Evolutionary conservation across 805 yeast genomes (phyloP).

Genomic region (Cyberlindnera euphorbiiphila): DNA sequence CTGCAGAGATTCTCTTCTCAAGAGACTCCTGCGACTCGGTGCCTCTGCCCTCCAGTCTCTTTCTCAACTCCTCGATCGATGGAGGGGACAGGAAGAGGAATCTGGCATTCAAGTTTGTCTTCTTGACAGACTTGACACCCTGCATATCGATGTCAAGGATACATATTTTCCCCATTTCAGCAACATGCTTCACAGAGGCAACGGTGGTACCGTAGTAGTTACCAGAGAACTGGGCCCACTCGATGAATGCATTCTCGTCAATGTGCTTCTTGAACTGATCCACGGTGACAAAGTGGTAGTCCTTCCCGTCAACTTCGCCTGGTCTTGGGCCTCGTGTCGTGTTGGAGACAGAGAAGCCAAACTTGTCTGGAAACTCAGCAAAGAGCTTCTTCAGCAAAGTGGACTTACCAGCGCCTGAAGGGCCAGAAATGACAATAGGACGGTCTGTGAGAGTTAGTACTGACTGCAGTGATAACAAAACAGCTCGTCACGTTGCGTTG

Average conservation of each 20-base stretch:
- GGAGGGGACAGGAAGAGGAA: slow-evolving; percentile 92
- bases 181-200: slow-evolving; percentile 67
- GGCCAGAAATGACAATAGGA: slow-evolving; percentile 95
- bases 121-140: slow-evolving; percentile 91
- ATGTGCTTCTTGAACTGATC: slow-evolving; percentile 78
- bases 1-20: slow-evolving; percentile 81
- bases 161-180: slow-evolving; percentile 65
- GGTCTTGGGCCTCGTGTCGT: slow-evolving; percentile 90
- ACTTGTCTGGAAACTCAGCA: slow-evolving; percentile 82
- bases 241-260: slow-evolving; percentile 74
- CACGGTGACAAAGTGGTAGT: slow-evolving; percentile 82
- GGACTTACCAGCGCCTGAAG: slow-evolving; percentile 94
- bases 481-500: no score
- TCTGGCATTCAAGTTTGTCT: slow-evolving; percentile 77
- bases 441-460: slow-evolving; percentile 40
- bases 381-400: slow-evolving; percentile 86
- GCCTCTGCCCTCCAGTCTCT: slow-evolving; percentile 83
- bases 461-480: no score
- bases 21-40: slow-evolving; percentile 89
- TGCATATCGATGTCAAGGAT: slow-evolving; percentile 98
- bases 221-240: slow-evolving; percentile 98
- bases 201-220: slow-evolving; percentile 95
- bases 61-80: slow-evolving; percentile 68
- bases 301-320: slow-evolving; percentile 86
- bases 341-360: slow-evolving; percentile 92